Evolutionary conservation across 352 stramenopile species (phyloP).

Genomic region (Globisporangium orthogonon): DNA sequence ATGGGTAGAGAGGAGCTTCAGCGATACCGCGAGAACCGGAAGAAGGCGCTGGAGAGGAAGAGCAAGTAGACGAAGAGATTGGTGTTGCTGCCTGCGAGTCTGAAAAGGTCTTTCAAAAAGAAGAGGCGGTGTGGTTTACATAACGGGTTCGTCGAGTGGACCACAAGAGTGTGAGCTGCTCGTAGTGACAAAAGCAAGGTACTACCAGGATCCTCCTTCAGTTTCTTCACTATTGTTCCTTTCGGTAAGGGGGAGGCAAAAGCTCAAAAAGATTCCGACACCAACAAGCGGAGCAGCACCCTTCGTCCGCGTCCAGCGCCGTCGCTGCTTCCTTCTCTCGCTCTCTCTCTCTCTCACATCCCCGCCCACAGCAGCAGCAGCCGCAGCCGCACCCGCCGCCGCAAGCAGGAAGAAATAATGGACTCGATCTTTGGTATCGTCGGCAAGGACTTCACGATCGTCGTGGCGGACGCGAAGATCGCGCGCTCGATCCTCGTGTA

Average conservation of each 20-base stretch:
- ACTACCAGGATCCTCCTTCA: neutral
- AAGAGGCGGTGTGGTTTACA: too few species aligned
- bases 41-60: conserved; percentile 57
- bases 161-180: too few species aligned
- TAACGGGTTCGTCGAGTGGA: too few species aligned
- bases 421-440: conserved; percentile 88
- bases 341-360: neutral
- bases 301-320: too few species aligned
- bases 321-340: neutral
- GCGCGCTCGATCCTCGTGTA: conserved; percentile 90
- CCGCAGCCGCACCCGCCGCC: conserved; percentile 3
- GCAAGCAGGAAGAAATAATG: conserved; percentile 25
- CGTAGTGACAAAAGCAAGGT: neutral
- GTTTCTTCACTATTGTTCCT: neutral
- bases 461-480: conserved; percentile 88
- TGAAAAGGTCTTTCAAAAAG: too few species aligned
- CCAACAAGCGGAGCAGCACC: neutral
- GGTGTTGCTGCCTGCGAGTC: too few species aligned
- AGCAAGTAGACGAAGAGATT: neutral
- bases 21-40: conserved; percentile 49
- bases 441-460: conserved; percentile 89
- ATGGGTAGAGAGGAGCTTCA: conserved; percentile 48
- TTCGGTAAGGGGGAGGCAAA: neutral
- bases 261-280: neutral
- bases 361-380: neutral